Conservation (phyloP, 148 eudicot species). For the Tetragonia tetragonoides region DNA sequence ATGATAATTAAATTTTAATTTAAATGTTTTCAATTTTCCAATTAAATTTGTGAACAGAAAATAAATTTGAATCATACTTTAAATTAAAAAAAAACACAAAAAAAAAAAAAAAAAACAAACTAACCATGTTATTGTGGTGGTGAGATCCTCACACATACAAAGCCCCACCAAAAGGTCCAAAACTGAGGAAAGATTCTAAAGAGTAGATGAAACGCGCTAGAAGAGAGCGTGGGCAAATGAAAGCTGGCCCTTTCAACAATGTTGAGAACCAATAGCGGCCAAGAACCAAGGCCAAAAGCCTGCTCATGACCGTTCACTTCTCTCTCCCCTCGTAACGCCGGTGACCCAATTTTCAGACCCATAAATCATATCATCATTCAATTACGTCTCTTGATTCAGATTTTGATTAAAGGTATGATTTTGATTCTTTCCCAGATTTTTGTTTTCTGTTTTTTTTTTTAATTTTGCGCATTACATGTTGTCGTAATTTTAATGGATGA, state of each 20-base stretch:
- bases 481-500: not conserved
- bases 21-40: too few relatives aligned
- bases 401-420: constrained; percentile 19
- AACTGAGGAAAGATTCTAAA: not conserved
- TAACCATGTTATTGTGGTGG: not conserved
- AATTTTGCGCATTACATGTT: not conserved
- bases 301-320: constrained; percentile 22
- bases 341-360: constrained; percentile 16
- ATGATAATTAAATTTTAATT: too few relatives aligned
- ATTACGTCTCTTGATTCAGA: not conserved
- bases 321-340: constrained; percentile 14
- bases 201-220: not conserved
- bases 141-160: not conserved
- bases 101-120: too few relatives aligned
- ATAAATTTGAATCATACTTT: too few relatives aligned
- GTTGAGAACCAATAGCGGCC: not conserved
- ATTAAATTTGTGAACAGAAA: too few relatives aligned
- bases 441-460: not conserved
- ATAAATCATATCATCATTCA: not conserved
- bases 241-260: not conserved
- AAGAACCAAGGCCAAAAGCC: constrained; percentile 16
- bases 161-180: not conserved
- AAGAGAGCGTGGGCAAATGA: not conserved
- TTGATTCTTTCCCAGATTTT: not conserved
- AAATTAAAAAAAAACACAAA: too few relatives aligned